Evolutionary conservation across 2,329 filamentous ascomycete genomes (phyloP).

Genomic region (Bipolaris sorokiniana): DNA sequence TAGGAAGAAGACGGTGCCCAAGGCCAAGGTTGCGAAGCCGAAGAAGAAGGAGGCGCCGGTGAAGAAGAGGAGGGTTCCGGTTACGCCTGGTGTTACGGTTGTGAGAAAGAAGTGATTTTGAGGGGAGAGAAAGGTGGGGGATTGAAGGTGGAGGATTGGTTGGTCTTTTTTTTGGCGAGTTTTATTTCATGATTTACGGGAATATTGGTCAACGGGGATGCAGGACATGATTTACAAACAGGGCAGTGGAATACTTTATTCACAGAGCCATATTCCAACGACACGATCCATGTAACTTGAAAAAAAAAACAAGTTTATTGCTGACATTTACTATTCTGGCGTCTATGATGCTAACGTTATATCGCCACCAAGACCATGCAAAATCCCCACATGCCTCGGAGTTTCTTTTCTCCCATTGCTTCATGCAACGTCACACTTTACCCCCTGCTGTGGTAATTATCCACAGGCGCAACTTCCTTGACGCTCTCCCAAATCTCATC

Average conservation of each 20-base stretch:
- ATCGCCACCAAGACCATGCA: no score
- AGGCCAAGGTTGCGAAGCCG: conserved; percentile 18
- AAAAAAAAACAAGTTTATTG: neutral
- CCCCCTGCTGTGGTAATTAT: conserved; percentile 28
- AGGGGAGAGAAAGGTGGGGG: neutral
- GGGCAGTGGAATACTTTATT: no score
- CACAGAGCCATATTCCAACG: neutral
- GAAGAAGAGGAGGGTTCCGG: conserved; percentile 2
- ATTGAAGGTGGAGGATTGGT: no score
- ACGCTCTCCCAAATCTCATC: conserved; percentile 36
- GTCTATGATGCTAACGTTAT: no score
- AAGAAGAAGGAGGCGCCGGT: conserved; percentile 18
- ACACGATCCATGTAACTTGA: neutral
- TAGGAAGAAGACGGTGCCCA: conserved; percentile 24
- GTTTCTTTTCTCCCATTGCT: neutral
- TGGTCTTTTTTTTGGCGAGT: neutral
- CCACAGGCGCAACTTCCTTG: conserved; percentile 35
- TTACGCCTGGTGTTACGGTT: conserved; percentile 8
- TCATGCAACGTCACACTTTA: neutral
- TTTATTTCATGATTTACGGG: no score
- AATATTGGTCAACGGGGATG: no score
- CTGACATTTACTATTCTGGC: neutral
- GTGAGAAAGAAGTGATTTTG: neutral
- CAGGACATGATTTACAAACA: no score
- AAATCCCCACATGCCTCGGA: neutral